Evolutionary conservation across 495 filamentous ascomycete species (phyloP).

Genomic region (Tuber microsphaerosporum): DNA sequence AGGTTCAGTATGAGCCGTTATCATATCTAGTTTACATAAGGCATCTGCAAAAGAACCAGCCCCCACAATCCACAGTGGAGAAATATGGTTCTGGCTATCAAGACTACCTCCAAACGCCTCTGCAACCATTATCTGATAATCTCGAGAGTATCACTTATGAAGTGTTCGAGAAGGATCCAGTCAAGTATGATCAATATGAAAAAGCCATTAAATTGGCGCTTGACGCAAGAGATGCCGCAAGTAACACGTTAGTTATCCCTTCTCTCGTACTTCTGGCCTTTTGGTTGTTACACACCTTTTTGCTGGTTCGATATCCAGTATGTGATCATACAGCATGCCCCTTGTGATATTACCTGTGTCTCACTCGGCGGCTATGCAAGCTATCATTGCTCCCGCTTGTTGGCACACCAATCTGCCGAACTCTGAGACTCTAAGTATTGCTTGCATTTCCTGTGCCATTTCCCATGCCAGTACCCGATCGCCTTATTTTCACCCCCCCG

Average conservation of each 20-base stretch:
- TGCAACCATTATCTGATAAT: conserved; percentile 93
- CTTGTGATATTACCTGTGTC: neutral
- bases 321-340: neutral
- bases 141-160: conserved; percentile 96
- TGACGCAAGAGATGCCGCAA: conserved; percentile 58
- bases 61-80: conserved; percentile 56
- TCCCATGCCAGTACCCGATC: neutral
- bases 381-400: neutral
- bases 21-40: conserved; percentile 73
- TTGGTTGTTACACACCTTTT: neutral
- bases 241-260: conserved; percentile 27
- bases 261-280: neutral
- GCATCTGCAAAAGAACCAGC: conserved; percentile 76
- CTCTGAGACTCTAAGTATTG: neutral
- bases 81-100: conserved; percentile 72
- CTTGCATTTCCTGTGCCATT: neutral
- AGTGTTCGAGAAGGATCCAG: conserved; percentile 94
- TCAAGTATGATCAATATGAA: conserved; percentile 97
- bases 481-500: neutral
- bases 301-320: neutral
- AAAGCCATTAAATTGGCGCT: conserved; percentile 73
- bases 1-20: conserved; percentile 50
- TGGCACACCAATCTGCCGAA: conserved; percentile 5
- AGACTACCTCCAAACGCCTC: conserved; percentile 87
- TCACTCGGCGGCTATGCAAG: neutral